Percentiles rank a stretch among this genome's conserved stretches.
These are phyloP conservation scores for Alternaria infectoria DNA, from an alignment of 2,329 filamentous ascomycete species.

Conservation along the genomic window DNA sequence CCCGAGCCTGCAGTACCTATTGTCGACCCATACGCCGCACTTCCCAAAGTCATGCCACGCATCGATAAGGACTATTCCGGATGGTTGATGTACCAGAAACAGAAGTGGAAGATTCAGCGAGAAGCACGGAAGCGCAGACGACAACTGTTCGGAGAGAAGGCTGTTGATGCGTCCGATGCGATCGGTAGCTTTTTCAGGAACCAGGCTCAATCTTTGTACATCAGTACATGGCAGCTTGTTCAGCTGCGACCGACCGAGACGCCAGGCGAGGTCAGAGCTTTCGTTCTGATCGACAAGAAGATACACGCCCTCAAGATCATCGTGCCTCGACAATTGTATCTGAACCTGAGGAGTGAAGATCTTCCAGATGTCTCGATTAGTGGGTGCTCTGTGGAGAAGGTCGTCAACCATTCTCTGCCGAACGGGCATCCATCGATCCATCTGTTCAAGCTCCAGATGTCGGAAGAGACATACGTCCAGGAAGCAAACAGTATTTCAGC, in stretches of 20 bases:
- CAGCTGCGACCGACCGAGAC: slow-evolving; percentile 83
- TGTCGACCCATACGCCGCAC: slow-evolving; percentile 78
- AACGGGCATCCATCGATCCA: slow-evolving; percentile 95
- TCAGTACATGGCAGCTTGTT: slow-evolving; percentile 92
- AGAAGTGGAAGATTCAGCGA: slow-evolving; percentile 98
- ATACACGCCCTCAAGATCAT: slow-evolving; percentile 87
- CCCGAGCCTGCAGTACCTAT: slow-evolving; percentile 58
- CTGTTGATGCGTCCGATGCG: slow-evolving; percentile 64
- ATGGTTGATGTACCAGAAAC: slow-evolving; percentile 93
- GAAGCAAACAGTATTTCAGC: slow-evolving; percentile 82
- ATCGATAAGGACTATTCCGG: slow-evolving; percentile 85
- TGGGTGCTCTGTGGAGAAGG: slow-evolving; percentile 88
- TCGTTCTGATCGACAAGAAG: slow-evolving; percentile 91
- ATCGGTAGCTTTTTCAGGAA: slow-evolving; percentile 82
- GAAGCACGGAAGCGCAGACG: slow-evolving; percentile 83
- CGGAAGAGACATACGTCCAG: slow-evolving; percentile 84
- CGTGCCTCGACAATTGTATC: slow-evolving; percentile 85
- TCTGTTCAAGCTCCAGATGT: slow-evolving; percentile 90
- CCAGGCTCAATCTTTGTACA: slow-evolving; percentile 87
- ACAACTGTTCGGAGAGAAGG: slow-evolving; percentile 90
- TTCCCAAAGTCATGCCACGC: slow-evolving; percentile 83
- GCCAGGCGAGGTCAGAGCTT: slow-evolving; percentile 85
- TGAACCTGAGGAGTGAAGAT: slow-evolving; percentile 88
- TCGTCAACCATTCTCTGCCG: slow-evolving; percentile 88
- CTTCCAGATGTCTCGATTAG: slow-evolving; percentile 87